phyloP scores from a whole-genome alignment of 2,329 filamentous ascomycete genomes.

The Epichloe aotearoae region DNA sequence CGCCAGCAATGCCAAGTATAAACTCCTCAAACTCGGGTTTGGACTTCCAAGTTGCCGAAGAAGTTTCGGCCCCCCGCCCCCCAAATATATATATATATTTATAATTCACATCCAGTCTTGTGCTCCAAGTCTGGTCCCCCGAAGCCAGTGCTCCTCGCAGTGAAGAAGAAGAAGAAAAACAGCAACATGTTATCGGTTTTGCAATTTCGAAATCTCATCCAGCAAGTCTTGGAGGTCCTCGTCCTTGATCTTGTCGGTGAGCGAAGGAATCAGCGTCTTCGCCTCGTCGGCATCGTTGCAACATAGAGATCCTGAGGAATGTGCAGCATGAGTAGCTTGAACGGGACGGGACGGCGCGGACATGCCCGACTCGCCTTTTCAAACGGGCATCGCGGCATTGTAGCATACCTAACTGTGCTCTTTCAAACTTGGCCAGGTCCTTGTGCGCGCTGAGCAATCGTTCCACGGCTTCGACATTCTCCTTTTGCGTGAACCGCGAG shows the following conservation, averaged over 20 bases:
- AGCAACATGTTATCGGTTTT: constrained; percentile 21
- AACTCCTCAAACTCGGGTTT: not conserved
- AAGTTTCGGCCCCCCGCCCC: not conserved
- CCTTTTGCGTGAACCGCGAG: constrained; percentile 87
- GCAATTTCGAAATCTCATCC: constrained; percentile 78
- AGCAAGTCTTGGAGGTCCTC: constrained; percentile 78
- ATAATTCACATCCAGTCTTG: not conserved
- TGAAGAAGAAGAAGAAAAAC: too few species aligned
- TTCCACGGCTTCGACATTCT: constrained; percentile 90
- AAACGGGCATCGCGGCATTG: not conserved
- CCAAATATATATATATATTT: not conserved
- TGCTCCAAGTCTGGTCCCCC: not conserved
- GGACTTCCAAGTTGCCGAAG: not conserved
- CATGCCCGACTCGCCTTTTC: too few species aligned
- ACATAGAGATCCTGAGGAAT: constrained; percentile 62
- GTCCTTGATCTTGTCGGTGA: constrained; percentile 82
- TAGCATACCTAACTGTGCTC: constrained; percentile 68
- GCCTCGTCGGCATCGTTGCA: constrained; percentile 91
- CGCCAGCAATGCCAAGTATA: constrained; percentile 4
- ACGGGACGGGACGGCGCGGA: too few species aligned
- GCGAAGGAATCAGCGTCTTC: constrained; percentile 83
- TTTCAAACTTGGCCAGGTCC: constrained; percentile 81
- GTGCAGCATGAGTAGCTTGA: constrained; percentile 1
- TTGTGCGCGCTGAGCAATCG: constrained; percentile 67
- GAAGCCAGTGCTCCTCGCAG: not conserved